A percentile compares a stretch with the other conserved stretches of the same genome.
Conservation (phyloP, 805 yeast genomes). For the Yamadazyma akitaensis region DNA sequence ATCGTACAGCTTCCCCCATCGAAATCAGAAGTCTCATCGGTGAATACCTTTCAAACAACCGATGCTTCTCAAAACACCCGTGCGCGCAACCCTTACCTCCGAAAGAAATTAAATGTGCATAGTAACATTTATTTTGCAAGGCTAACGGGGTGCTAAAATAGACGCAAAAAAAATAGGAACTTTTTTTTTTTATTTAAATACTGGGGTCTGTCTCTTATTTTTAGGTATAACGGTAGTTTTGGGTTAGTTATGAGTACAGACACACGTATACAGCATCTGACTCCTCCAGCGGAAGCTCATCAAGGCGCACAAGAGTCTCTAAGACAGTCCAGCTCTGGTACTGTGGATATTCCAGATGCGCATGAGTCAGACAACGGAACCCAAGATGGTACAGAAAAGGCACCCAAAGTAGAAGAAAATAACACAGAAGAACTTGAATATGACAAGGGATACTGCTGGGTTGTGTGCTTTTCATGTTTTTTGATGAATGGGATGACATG, state of each 20-base stretch:
- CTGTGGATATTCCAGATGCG: not conserved
- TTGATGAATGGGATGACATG: slow-evolving; percentile 58
- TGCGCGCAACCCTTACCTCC: no score
- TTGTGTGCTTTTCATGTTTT: slow-evolving; percentile 49
- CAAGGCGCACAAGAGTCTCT: not conserved
- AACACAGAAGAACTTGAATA: slow-evolving; percentile 10
- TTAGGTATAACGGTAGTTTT: not conserved
- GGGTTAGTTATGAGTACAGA: not conserved
- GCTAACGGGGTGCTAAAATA: no score
- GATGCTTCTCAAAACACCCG: no score
- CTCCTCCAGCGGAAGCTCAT: no score
- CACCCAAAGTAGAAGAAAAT: not conserved
- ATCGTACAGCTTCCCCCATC: no score
- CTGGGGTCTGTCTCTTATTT: not conserved
- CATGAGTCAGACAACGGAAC: slow-evolving; percentile 1
- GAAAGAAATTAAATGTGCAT: no score
- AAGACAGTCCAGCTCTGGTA: not conserved
- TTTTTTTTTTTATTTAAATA: not conserved
- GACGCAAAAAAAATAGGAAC: not conserved
- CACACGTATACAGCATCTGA: not conserved
- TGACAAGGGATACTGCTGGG: slow-evolving; percentile 73
- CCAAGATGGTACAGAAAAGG: not conserved
- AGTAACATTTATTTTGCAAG: no score
- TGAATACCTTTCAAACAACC: no score
- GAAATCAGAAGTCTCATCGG: no score